Percentiles rank a stretch among this genome's conserved stretches.
Evolutionary conservation across 495 filamentous ascomycete genomes (phyloP).

Genomic region (Penicillium egyptiacum): DNA sequence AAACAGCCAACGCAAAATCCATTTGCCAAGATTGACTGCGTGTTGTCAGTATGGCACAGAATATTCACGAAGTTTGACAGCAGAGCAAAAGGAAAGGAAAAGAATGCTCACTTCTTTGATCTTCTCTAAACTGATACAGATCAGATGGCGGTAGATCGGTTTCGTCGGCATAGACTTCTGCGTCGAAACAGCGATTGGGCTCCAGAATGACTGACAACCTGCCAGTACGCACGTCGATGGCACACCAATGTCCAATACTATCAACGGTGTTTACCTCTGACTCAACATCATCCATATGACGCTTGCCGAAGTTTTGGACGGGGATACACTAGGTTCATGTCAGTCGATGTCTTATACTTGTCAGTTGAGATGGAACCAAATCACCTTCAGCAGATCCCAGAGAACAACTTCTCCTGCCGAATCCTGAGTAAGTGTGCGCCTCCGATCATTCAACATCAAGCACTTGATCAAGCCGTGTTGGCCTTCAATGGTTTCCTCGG

Average conservation of each 20-base stretch:
- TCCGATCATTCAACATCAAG: slow-evolving; percentile 85
- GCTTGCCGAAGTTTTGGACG: slow-evolving; percentile 84
- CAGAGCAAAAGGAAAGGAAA: background rate
- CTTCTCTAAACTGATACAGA: slow-evolving; percentile 76
- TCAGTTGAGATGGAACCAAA: slow-evolving; percentile 5
- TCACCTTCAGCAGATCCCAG: slow-evolving; percentile 88
- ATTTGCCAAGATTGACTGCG: slow-evolving; percentile 95
- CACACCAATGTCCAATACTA: slow-evolving; percentile 91
- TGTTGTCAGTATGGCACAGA: slow-evolving; percentile 18
- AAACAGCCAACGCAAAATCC: slow-evolving; percentile 93
- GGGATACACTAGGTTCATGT: slow-evolving; percentile 65
- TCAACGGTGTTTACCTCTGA: slow-evolving; percentile 84
- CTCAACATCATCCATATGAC: slow-evolving; percentile 88
- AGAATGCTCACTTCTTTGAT: slow-evolving; percentile 79
- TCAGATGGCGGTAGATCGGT: slow-evolving; percentile 60
- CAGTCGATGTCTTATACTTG: slow-evolving; percentile 6
- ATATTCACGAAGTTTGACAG: background rate
- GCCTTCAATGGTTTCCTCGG: slow-evolving; percentile 86
- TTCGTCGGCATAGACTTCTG: slow-evolving; percentile 95
- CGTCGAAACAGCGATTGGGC: slow-evolving; percentile 95
- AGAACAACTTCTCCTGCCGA: slow-evolving; percentile 94
- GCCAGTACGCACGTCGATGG: slow-evolving; percentile 89
- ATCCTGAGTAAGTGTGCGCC: slow-evolving; percentile 85
- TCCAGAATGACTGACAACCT: slow-evolving; percentile 87
- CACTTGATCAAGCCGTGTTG: slow-evolving; percentile 96